Evolutionary conservation across 805 yeast species (phyloP).

Genomic region (Candida ascalaphidarum): DNA sequence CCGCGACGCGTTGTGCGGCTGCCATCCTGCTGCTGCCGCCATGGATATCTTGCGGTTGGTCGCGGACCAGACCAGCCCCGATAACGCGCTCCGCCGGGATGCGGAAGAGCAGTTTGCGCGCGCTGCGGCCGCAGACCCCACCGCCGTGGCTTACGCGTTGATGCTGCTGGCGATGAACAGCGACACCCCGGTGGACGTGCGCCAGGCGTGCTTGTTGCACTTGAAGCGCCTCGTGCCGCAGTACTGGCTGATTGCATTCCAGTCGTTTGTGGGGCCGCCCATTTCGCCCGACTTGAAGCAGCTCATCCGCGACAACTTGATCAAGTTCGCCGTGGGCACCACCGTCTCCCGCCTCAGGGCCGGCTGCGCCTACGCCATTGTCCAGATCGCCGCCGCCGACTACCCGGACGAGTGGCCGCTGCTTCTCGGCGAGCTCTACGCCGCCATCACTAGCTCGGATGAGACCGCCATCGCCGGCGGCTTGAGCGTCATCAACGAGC

Average conservation of each 20-base stretch:
- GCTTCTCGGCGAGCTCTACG: slow-evolving; percentile 42
- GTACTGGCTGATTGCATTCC: slow-evolving; percentile 81
- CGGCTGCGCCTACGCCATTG: slow-evolving; percentile 65
- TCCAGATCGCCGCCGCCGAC: slow-evolving; percentile 81
- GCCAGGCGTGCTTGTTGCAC: slow-evolving; percentile 62
- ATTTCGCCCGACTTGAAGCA: slow-evolving; percentile 45
- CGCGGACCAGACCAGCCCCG: slow-evolving; percentile 28
- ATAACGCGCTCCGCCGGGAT: slow-evolving; percentile 40
- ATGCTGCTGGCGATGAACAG: slow-evolving; percentile 30
- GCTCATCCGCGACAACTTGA: slow-evolving; percentile 39
- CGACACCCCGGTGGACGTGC: slow-evolving; percentile 20
- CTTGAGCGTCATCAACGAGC: slow-evolving; percentile 55
- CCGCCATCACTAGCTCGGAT: slow-evolving; percentile 20
- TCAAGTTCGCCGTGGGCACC: slow-evolving; percentile 36
- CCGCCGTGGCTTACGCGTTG: slow-evolving; percentile 34
- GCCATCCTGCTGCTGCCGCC: no score
- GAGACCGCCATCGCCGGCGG: slow-evolving; percentile 41
- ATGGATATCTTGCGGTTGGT: no score
- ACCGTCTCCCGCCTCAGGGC: slow-evolving; percentile 53
- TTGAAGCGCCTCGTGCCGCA: slow-evolving; percentile 59
- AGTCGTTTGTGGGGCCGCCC: slow-evolving; percentile 62
- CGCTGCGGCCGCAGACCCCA: slow-evolving; percentile 40
- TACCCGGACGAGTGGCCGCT: slow-evolving; percentile 96
- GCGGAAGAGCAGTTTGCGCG: slow-evolving; percentile 45
- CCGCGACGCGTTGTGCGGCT: no score